Percentiles rank a stretch among this genome's conserved stretches.
Evolutionary conservation across 1,284 basidiomycete species (phyloP).

Genomic region (Ceraceosorus guamensis): DNA sequence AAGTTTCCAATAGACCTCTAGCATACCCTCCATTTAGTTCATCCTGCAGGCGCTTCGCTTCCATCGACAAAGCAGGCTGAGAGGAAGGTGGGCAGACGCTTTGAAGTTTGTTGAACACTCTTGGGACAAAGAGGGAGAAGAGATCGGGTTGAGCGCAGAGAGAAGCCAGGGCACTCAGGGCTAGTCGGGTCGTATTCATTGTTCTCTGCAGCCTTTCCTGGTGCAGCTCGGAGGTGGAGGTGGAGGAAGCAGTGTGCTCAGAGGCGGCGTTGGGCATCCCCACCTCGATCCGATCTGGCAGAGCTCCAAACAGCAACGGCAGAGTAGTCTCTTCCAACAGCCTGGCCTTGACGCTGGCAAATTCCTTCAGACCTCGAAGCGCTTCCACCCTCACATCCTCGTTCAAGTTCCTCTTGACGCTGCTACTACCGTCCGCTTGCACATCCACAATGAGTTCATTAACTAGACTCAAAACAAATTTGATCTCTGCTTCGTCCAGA

Average conservation of each 20-base stretch:
- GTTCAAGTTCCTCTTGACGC: too few species aligned
- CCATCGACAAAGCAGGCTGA: conserved; percentile 3
- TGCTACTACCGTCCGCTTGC: conserved; percentile 55
- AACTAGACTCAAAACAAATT: conserved; percentile 68
- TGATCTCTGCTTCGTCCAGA: conserved; percentile 65
- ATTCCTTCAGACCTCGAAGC: conserved; percentile 7
- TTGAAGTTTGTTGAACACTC: conserved; percentile 72
- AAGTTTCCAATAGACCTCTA: conserved; percentile 34
- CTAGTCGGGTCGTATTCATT: too few species aligned
- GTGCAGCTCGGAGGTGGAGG: conserved; percentile 54
- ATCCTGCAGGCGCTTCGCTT: conserved; percentile 9
- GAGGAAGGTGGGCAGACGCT: conserved; percentile 59
- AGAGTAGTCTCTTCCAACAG: conserved; percentile 60
- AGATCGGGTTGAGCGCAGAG: conserved; percentile 70
- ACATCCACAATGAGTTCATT: conserved; percentile 62
- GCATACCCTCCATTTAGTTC: conserved; percentile 39
- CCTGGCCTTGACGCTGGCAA: conserved; percentile 52
- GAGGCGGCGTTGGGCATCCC: not conserved
- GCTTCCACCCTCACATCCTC: conserved; percentile 52
- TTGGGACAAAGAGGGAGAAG: conserved; percentile 75
- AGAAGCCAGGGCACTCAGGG: conserved; percentile 64
- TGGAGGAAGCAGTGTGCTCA: conserved; percentile 12
- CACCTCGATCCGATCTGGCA: conserved; percentile 22
- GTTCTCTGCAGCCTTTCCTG: conserved; percentile 63
- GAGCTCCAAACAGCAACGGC: conserved; percentile 27